Evolutionary conservation across 768 basidiomycete genomes (phyloP).

Genomic region (Lentinula lateritia): DNA sequence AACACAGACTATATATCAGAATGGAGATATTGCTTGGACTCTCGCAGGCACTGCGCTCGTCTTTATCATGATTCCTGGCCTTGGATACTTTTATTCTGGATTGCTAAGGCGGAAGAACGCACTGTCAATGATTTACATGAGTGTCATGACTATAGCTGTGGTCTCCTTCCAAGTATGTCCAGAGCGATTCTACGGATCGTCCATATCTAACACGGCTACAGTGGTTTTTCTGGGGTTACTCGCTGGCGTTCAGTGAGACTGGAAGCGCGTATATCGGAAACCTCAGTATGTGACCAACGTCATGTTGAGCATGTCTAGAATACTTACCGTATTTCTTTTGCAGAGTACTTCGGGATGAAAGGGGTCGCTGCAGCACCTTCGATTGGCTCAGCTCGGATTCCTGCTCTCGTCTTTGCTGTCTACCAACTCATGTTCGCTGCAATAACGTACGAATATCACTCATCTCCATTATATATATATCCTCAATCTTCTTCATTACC

Average conservation of each 20-base stretch:
- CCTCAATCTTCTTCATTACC: conserved; percentile 7
- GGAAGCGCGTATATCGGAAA: conserved; percentile 78
- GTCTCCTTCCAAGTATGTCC: conserved; percentile 73
- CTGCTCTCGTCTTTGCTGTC: conserved; percentile 71
- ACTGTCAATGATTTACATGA: conserved; percentile 80
- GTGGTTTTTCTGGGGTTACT: conserved; percentile 99
- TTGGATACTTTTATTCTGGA: conserved; percentile 89
- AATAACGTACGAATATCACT: conserved; percentile 55
- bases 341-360: conserved; percentile 81
- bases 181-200: conserved; percentile 3
- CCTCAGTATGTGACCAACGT: conserved; percentile 49
- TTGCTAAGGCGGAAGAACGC: conserved; percentile 92
- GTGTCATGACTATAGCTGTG: conserved; percentile 70
- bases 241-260: conserved; percentile 81
- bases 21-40: conserved; percentile 51
- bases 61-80: conserved; percentile 80
- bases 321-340: neutral
- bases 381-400: conserved; percentile 64
- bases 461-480: conserved; percentile 15
- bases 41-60: conserved; percentile 75
- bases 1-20: conserved; percentile 32
- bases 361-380: conserved; percentile 73
- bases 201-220: conserved; percentile 19
- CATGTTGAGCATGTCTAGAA: neutral
- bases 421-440: conserved; percentile 91